These are phyloP conservation scores for Boletus rex-veris DNA, from an alignment of 768 basidiomycete genomes.

Conservation along the genomic window DNA sequence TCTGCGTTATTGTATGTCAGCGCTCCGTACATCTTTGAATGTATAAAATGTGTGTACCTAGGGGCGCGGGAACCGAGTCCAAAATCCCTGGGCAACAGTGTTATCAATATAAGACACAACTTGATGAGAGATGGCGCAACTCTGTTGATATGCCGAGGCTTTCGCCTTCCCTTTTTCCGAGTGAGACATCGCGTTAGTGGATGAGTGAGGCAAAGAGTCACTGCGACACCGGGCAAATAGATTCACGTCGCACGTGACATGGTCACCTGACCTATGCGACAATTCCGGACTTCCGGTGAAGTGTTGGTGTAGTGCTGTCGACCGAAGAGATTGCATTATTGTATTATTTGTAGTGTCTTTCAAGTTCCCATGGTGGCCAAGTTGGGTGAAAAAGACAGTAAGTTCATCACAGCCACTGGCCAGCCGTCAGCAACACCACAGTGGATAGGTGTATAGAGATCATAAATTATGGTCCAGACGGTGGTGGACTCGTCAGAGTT, in stretches of 20 bases:
- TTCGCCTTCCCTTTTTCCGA: conserved; percentile 11
- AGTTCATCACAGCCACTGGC: no score
- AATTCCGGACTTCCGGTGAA: no score
- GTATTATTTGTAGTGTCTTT: no score
- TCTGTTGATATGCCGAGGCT: conserved; percentile 17
- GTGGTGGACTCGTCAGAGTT: no score
- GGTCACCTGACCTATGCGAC: conserved; percentile 18
- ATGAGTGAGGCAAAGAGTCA: background rate
- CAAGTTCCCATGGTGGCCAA: no score
- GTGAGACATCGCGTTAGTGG: conserved; percentile 17
- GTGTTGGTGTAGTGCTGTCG: no score
- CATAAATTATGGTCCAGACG: no score
- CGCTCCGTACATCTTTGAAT: background rate
- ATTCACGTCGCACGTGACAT: conserved; percentile 8
- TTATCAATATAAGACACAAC: background rate
- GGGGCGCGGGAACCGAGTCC: conserved; percentile 34
- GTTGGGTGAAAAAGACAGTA: no score
- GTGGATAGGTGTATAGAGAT: no score
- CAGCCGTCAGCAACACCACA: no score
- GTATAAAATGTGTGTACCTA: conserved; percentile 23
- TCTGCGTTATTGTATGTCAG: conserved; percentile 15
- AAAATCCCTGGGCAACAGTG: conserved; percentile 13
- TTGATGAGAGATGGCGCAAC: conserved; percentile 4
- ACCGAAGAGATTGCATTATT: no score
- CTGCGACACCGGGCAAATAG: no score